Evolutionary conservation across 768 basidiomycete species (phyloP), one percentile per base, ranked within the genome.

Genomic region (Rhodotorula diobovata): DNA sequence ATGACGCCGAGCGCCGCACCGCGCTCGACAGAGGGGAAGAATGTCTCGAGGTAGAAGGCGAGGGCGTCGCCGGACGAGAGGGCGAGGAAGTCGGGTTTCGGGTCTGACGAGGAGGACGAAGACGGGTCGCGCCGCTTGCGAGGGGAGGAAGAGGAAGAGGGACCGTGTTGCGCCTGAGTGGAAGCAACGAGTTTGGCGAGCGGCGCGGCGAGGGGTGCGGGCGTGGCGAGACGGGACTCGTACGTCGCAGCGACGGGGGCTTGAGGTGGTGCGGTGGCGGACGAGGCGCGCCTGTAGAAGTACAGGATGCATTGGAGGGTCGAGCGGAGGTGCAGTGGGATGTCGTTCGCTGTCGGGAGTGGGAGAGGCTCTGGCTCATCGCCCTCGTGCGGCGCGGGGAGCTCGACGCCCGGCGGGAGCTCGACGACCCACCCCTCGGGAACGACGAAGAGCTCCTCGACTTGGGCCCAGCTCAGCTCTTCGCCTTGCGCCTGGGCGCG

Each of bases 51-150:
- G 62, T 67, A 74, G 54, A 61, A 74, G 11, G 45, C 11, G 39
- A 74, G 59, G 2, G 57, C 46, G 43, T 70, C 66, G 34, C 73
- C 73, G 46, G 66, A 67, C 11, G 73, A 70, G 57, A 74, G 66
- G 32, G 68, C 21, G 53, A 61, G 53, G 63, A 39, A 74, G 51
- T 70, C 73, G 46, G 61, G 32, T 1, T 12, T 50, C 23, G 23
- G 32, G 51, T 1, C 3, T 9, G 28, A 28, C 48, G 35, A n/a
- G n/a, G 51, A 46, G 45, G 45, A 11, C 6, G 45, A 46, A 2
- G 30, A n/a, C 10, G 37, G 39, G 39, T 25, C 1, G 53, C 60
- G 21, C 4, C 46, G 25, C 25, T 51, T 66, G 53, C 34, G 53
- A 6, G 61, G 41, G 30, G 67, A 61, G 32, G 58, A 48, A 15